Evolutionary conservation across 2,329 filamentous ascomycete genomes (phyloP).

Genomic region (Verticillium albo-atrum): DNA sequence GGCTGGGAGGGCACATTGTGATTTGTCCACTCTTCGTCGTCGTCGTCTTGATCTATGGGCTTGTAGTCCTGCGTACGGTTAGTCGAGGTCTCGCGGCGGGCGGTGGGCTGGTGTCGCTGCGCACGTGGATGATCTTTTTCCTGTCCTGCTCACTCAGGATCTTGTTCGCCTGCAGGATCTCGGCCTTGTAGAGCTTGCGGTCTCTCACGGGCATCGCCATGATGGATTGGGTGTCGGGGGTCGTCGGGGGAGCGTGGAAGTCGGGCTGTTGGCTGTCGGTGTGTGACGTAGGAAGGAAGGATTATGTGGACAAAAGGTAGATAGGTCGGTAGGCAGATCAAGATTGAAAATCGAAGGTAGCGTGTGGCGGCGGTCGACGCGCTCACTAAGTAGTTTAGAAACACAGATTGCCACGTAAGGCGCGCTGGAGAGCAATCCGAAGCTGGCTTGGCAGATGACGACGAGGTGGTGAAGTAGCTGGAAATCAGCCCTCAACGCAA

Average conservation of each 20-base stretch:
- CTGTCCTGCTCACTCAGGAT: conserved; percentile 30
- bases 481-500: not conserved
- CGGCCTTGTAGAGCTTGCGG: conserved; percentile 33
- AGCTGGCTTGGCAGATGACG: not conserved
- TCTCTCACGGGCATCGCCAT: conserved; percentile 26
- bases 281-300: conserved; percentile 2
- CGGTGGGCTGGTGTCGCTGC: conserved; percentile 1
- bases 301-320: conserved; percentile 2
- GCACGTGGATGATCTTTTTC: conserved; percentile 30
- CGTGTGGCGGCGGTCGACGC: not conserved
- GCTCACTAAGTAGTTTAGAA: not conserved
- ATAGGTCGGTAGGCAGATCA: not conserved
- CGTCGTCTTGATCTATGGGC: conserved; percentile 1
- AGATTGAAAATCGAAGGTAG: not conserved
- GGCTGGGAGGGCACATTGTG: conserved; percentile 25
- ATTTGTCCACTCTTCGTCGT: conserved; percentile 8
- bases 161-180: conserved; percentile 27
- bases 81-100: conserved; percentile 3
- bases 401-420: not conserved
- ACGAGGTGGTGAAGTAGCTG: not conserved
- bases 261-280: not conserved
- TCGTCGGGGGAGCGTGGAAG: conserved; percentile 1
- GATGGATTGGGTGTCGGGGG: conserved; percentile 8
- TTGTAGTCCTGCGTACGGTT: conserved; percentile 20
- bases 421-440: not conserved